Conservation (phyloP, 2,329 filamentous ascomycete species). For the Talaromyces sp. region DNA sequence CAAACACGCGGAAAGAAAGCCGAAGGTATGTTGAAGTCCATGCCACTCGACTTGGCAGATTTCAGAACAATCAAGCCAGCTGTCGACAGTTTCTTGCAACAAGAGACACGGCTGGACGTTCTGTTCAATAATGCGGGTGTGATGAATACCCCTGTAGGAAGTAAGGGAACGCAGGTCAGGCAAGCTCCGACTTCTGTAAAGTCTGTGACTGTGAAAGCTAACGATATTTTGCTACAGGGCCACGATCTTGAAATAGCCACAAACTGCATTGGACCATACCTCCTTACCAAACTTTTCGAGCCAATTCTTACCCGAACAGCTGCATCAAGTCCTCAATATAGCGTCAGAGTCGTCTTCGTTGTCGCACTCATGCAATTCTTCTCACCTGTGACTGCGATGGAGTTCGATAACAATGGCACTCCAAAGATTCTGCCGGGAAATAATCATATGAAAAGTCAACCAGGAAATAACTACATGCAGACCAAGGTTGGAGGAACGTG, state of each 20-base stretch:
- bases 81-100: conserved; percentile 33
- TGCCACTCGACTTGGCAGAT: conserved; percentile 4
- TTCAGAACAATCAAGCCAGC: conserved; percentile 19
- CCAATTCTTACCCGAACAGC: conserved; percentile 36
- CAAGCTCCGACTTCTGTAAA: conserved; percentile 15
- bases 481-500: conserved; percentile 40
- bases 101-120: conserved; percentile 39
- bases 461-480: conserved; percentile 29
- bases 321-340: conserved; percentile 17
- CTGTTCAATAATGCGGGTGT: conserved; percentile 42
- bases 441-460: conserved; percentile 16
- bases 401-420: conserved; percentile 16
- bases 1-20: not conserved
- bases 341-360: conserved; percentile 37
- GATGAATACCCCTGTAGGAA: conserved; percentile 33
- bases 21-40: not conserved
- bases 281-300: conserved; percentile 39
- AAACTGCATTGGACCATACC: conserved; percentile 41
- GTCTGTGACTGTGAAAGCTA: not conserved
- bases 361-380: conserved; percentile 21
- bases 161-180: conserved; percentile 6
- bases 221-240: conserved; percentile 23
- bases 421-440: conserved; percentile 17
- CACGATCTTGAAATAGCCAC: conserved; percentile 39
- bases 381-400: conserved; percentile 21